Evolutionary conservation across 495 filamentous ascomycete species (phyloP), one percentile per base, ranked within the genome.

Genomic region (Penicillium bialowiezense): DNA sequence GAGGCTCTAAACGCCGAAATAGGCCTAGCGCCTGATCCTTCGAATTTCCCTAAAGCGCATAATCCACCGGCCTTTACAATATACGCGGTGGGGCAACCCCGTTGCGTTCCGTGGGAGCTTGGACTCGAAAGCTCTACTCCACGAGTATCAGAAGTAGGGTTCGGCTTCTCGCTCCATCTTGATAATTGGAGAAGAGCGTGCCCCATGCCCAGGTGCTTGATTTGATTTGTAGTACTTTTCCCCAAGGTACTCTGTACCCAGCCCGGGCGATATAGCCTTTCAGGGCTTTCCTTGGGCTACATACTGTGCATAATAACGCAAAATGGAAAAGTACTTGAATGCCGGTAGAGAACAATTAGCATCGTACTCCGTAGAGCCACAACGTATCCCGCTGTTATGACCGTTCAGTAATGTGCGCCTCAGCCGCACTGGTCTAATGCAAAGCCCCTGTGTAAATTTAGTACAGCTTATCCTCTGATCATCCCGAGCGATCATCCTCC

Each of bases 401-500:
- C 36, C 40, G 41, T 45, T 48, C 33, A 48, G 18, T 13, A 34
- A 34, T 14, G 42, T 44, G 41, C 55, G 53, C 54, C 60, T 63
- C 60, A 63, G 60, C 60, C 60, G 60, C 60, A 63, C 26, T 44
- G 37, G 20, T 23, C 41, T 35, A 19, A 45, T 26, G 43, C 43
- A 44, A 45, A 35, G 29, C 42, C 41, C 41, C 41, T 33, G 42
- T 43, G 50, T 52, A 53, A 56, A 44, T 48, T 52, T 56, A 56
- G 54, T 45, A 55, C 35, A 41, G 48, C 52, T 51, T 51, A 60
- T 51, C 32, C 53, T 61, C 41, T 64, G 61, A 64, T 64, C 61
- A 50, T 64, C 61, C 61, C 61, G 60, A 54, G 51, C 53, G 56
- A 60, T 60, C 56, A 57, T 52, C 52, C 55, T 57, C 58, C 59